phyloP scores from a whole-genome alignment of 176 grass and related monocot species.

The Oryza meyeriana region DNA sequence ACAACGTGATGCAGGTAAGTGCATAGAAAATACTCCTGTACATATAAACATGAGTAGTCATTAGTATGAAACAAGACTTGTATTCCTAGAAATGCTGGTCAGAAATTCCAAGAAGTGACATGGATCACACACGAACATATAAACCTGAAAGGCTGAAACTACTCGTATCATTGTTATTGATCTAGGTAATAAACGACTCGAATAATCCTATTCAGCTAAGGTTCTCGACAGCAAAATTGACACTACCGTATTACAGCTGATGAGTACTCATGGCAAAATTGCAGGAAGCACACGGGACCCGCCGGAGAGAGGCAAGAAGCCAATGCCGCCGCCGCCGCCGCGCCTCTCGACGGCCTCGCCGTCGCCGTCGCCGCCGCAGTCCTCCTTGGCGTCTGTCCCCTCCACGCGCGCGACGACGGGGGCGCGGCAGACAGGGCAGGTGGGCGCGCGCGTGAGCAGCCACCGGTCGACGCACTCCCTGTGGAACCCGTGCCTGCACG shows the following conservation, averaged over 20 bases:
- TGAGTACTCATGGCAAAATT: neutral
- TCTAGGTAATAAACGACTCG: neutral
- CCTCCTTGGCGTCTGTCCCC: neutral
- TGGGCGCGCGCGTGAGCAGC: slow-evolving; percentile 42
- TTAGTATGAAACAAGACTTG: neutral
- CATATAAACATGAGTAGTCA: neutral
- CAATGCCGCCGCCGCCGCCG: neutral
- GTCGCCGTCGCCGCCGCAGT: neutral
- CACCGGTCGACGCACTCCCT: slow-evolving; percentile 53
- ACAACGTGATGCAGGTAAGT: neutral
- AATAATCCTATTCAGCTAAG: neutral
- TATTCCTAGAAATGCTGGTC: neutral
- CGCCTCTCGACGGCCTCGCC: too few relatives aligned
- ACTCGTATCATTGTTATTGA: neutral
- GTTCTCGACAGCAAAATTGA: neutral
- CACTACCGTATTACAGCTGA: neutral
- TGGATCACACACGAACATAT: neutral
- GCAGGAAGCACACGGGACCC: neutral
- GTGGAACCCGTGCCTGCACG: slow-evolving; percentile 51
- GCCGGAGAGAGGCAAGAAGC: neutral
- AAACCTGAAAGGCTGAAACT: neutral
- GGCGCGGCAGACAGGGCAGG: slow-evolving; percentile 47
- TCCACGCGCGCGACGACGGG: slow-evolving; percentile 3
- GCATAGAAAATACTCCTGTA: neutral
- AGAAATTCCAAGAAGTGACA: neutral